These are phyloP conservation scores for Paecilomyces sp. DNA, from an alignment of 2,329 filamentous ascomycete species.

Conservation along the genomic window DNA sequence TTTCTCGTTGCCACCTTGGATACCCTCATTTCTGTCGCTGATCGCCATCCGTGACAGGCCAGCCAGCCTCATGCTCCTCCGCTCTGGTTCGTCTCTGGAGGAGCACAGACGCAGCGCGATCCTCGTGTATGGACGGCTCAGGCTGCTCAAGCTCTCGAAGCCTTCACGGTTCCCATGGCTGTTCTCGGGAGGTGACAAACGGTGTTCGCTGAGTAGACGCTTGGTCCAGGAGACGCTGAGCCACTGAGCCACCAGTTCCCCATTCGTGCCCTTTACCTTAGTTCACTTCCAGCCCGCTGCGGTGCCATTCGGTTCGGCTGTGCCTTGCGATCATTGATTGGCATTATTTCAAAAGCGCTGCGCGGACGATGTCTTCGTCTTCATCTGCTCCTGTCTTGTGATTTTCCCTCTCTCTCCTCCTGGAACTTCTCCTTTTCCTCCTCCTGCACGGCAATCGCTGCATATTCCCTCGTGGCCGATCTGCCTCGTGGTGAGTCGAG, in stretches of 20 bases:
- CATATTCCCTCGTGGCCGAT: not conserved
- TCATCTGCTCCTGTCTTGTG: not conserved
- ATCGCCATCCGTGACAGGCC: not conserved
- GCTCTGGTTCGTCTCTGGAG: not conserved
- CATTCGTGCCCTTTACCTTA: not conserved
- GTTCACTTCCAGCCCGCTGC: too few species aligned
- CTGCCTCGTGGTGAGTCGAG: conserved; percentile 7
- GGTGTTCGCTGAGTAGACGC: not conserved
- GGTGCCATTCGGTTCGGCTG: not conserved
- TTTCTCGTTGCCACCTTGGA: not conserved
- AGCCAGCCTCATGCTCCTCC: not conserved
- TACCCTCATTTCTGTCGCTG: not conserved
- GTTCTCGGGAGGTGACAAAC: not conserved
- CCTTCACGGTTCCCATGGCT: not conserved
- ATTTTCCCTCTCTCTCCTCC: conserved; percentile 2
- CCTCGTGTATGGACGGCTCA: not conserved
- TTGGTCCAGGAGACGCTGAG: not conserved
- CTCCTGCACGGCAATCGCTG: conserved; percentile 1
- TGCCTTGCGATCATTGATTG: not conserved
- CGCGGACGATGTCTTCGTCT: not conserved
- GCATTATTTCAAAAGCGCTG: not conserved
- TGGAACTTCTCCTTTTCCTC: not conserved
- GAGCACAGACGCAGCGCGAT: not conserved
- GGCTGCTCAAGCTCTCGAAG: not conserved
- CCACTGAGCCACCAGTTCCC: not conserved